Conservation (phyloP, 441 rosid genomes). For the Erysimum pusillum region DNA sequence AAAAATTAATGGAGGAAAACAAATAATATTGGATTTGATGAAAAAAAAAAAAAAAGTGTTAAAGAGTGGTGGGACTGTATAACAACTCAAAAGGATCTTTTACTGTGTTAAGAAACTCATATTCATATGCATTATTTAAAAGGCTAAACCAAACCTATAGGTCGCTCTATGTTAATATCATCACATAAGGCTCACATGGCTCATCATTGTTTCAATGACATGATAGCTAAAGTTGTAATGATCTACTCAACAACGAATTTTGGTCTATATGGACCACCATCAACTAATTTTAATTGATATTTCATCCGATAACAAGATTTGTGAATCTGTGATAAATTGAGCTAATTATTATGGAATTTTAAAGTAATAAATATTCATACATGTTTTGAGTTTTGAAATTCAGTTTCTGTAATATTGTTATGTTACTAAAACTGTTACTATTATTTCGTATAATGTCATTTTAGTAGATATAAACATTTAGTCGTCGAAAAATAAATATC, state of each 20-base stretch:
- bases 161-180: slow-evolving; percentile 40
- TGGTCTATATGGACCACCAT: slow-evolving; percentile 44
- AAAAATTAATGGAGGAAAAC: neutral
- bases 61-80: slow-evolving; percentile 41
- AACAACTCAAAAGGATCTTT: slow-evolving; percentile 49
- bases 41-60: neutral
- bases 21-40: slow-evolving; percentile 15
- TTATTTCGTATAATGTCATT: neutral
- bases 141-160: slow-evolving; percentile 40
- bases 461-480: neutral
- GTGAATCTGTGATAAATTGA: slow-evolving; percentile 25
- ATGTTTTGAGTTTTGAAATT: slow-evolving; percentile 4
- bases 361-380: neutral
- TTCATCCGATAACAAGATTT: slow-evolving; percentile 14
- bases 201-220: slow-evolving; percentile 47
- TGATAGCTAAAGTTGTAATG: slow-evolving; percentile 50
- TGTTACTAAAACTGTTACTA: neutral
- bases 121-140: slow-evolving; percentile 40
- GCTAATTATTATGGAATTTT: slow-evolving; percentile 7
- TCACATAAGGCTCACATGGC: slow-evolving; percentile 46
- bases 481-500: neutral
- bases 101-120: slow-evolving; percentile 34
- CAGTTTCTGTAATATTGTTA: neutral
- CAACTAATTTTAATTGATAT: slow-evolving; percentile 24
- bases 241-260: slow-evolving; percentile 49